Percentiles rank a stretch among this genome's conserved stretches.
Evolutionary conservation across 495 filamentous ascomycete species (phyloP).

Genomic region (Hypoxylon cercidicola): DNA sequence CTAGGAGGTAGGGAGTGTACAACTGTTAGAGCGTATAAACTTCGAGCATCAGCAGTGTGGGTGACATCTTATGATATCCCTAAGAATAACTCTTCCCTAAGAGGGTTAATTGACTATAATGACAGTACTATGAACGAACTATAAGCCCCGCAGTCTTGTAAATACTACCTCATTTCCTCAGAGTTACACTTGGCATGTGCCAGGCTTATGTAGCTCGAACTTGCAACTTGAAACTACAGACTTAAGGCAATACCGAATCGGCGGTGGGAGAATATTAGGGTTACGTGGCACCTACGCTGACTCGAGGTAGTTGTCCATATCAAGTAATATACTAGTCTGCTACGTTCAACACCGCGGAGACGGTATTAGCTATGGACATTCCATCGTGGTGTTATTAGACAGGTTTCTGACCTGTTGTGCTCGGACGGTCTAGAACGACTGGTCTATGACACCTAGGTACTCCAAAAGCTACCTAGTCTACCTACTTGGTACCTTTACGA

Average conservation of each 20-base stretch:
- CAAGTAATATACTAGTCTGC: no score
- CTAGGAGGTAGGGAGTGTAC: constrained; percentile 14
- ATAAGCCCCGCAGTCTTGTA: neutral
- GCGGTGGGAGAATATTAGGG: no score
- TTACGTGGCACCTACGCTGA: no score
- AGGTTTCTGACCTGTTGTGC: no score
- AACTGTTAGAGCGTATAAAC: constrained; percentile 10
- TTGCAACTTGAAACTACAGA: neutral
- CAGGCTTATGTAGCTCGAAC: neutral
- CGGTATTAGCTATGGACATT: no score
- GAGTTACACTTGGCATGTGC: neutral
- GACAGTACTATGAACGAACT: neutral
- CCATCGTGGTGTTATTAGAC: no score
- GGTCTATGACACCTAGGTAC: neutral
- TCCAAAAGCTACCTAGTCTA: neutral
- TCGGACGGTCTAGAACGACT: no score
- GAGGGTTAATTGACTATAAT: neutral
- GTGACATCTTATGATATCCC: neutral
- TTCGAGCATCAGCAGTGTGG: neutral
- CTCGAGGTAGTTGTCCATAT: no score
- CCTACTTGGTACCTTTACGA: neutral
- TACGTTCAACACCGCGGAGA: no score
- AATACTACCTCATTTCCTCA: neutral
- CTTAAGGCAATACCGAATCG: neutral
- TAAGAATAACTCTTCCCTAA: neutral